Conservation (phyloP, 441 rosid species). For the Populus hybrid region DNA sequence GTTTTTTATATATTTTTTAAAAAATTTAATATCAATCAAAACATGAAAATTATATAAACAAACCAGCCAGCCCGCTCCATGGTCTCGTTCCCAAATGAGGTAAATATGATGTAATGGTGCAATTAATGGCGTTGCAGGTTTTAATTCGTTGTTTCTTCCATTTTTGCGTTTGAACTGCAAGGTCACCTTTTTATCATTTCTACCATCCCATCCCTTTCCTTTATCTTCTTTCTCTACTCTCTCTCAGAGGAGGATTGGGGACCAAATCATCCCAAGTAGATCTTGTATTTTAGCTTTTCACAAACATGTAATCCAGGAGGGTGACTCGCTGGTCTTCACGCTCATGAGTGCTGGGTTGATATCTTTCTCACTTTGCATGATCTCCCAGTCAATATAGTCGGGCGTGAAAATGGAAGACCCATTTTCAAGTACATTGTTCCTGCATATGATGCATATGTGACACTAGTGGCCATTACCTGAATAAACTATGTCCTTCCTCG, state of each 20-base stretch:
- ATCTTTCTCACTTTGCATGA: not conserved
- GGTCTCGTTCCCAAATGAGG: conserved; percentile 21
- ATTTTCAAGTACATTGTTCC: conserved; percentile 21
- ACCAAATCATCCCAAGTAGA: conserved; percentile 41
- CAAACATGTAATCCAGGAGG: conserved; percentile 42
- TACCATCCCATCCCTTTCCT: not conserved
- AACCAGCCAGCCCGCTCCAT: not conserved
- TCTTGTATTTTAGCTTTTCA: conserved; percentile 45
- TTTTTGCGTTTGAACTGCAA: not conserved
- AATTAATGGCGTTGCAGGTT: not conserved
- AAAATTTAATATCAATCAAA: no score
- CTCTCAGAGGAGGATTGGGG: conserved; percentile 27
- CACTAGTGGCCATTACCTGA: conserved; percentile 37
- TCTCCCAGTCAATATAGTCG: conserved; percentile 43
- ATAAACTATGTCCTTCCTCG: conserved; percentile 1
- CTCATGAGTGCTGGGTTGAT: conserved; percentile 43
- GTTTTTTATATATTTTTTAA: no score
- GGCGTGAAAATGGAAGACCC: conserved; percentile 37
- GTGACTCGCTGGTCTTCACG: conserved; percentile 31
- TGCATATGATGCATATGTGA: not conserved
- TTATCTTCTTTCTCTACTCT: conserved; percentile 1
- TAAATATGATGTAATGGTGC: conserved; percentile 25
- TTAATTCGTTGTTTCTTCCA: not conserved
- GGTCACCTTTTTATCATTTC: conserved; percentile 11
- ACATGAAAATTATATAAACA: no score